A percentile compares a stretch with the other conserved stretches of the same genome.
Evolutionary conservation across 2,329 filamentous ascomycete species (phyloP).

Genomic region (Verticillium zaregamsianum): DNA sequence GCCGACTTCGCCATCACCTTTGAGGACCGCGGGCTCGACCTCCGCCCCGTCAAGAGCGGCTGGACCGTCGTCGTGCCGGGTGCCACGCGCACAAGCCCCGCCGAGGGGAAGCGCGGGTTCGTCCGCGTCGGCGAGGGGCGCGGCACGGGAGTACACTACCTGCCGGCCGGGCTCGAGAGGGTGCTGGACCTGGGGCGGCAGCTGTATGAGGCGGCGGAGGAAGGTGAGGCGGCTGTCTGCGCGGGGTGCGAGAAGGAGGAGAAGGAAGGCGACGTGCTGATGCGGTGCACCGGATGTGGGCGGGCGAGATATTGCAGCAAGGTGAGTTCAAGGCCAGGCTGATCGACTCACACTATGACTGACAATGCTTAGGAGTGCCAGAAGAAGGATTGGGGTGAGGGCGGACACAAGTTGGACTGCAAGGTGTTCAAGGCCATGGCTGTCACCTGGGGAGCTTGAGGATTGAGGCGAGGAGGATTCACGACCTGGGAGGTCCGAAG

Average conservation of each 20-base stretch:
- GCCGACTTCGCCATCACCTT: constrained; percentile 42
- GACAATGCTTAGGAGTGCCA: constrained; percentile 33
- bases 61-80: constrained; percentile 31
- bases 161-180: constrained; percentile 25
- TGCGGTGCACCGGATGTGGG: constrained; percentile 38
- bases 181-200: constrained; percentile 20
- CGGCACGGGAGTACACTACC: constrained; percentile 27
- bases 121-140: constrained; percentile 29
- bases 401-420: constrained; percentile 39
- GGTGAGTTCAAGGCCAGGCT: constrained; percentile 22
- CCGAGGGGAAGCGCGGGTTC: constrained; percentile 32
- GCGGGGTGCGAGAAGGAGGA: constrained; percentile 22
- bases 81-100: constrained; percentile 27
- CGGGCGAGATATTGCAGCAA: constrained; percentile 41
- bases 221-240: constrained; percentile 15
- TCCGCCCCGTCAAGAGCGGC: constrained; percentile 33
- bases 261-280: constrained; percentile 19
- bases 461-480: background rate
- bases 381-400: constrained; percentile 34
- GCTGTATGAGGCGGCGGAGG: constrained; percentile 13
- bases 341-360: background rate
- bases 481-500: too few species aligned
- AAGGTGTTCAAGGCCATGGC: constrained; percentile 35
- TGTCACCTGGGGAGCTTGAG: constrained; percentile 26
- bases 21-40: constrained; percentile 31